Conservation (phyloP, 306 rosid species). For the Erythrophleum fordii region DNA sequence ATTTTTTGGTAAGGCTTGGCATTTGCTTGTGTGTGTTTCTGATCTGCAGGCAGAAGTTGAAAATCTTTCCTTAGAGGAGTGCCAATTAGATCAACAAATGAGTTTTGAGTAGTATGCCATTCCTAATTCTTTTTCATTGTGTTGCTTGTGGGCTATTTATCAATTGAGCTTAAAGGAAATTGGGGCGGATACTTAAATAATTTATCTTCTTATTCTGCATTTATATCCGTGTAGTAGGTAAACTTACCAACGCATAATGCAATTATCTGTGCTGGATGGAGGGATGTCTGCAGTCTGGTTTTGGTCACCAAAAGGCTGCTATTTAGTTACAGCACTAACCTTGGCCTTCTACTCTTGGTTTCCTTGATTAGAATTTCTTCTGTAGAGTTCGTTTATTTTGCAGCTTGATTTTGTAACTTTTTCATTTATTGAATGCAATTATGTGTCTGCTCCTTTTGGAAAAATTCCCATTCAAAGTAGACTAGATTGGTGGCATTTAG, state of each 20-base stretch:
- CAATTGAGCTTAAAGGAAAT: too few species aligned
- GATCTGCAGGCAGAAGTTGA: slow-evolving; percentile 81
- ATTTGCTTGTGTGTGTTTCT: slow-evolving; percentile 28
- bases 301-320: neutral
- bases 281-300: neutral
- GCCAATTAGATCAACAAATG: slow-evolving; percentile 64
- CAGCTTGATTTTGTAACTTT: neutral
- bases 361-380: neutral
- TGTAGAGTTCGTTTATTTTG: neutral
- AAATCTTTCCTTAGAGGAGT: slow-evolving; percentile 71
- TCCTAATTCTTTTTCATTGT: too few species aligned
- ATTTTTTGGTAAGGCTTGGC: neutral
- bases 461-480: too few species aligned
- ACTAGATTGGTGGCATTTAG: too few species aligned
- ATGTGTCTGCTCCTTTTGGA: too few species aligned
- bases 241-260: neutral
- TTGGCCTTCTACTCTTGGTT: neutral
- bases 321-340: neutral
- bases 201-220: neutral
- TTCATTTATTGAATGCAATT: too few species aligned
- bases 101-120: too few species aligned
- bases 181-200: neutral
- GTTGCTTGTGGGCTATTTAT: too few species aligned
- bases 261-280: neutral
- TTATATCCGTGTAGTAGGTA: neutral